Conservation (phyloP, 306 rosid genomes). For the Cucurbita ficifolia region DNA sequence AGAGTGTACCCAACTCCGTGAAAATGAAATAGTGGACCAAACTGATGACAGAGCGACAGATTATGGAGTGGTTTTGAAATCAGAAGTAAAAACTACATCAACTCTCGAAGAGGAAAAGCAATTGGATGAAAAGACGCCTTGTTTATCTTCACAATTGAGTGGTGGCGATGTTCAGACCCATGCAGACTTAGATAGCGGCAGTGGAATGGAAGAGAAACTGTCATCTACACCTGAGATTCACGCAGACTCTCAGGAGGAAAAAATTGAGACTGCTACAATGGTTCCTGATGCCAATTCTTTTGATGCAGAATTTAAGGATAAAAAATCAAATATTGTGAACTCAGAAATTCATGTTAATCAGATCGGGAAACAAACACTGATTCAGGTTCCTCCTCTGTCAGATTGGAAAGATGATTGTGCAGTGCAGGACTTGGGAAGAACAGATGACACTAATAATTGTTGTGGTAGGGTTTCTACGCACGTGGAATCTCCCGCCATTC, state of each 20-base stretch:
- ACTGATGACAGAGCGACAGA: slow-evolving; percentile 24
- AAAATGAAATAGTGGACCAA: slow-evolving; percentile 19
- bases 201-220: slow-evolving; percentile 11
- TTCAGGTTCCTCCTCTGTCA: neutral
- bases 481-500: slow-evolving; percentile 1
- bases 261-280: slow-evolving; percentile 10
- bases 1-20: slow-evolving; percentile 21
- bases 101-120: slow-evolving; percentile 31
- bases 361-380: slow-evolving; percentile 10
- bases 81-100: slow-evolving; percentile 17
- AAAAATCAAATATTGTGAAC: slow-evolving; percentile 11
- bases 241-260: slow-evolving; percentile 8
- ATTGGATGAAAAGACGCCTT: slow-evolving; percentile 26
- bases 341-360: slow-evolving; percentile 5
- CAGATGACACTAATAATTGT: slow-evolving; percentile 5
- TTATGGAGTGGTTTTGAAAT: slow-evolving; percentile 16
- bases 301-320: slow-evolving; percentile 11
- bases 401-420: slow-evolving; percentile 7
- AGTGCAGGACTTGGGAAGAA: slow-evolving; percentile 10
- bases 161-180: slow-evolving; percentile 14
- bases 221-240: slow-evolving; percentile 2
- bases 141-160: slow-evolving; percentile 31
- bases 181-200: slow-evolving; percentile 6
- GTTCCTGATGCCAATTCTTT: slow-evolving; percentile 10
- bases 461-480: slow-evolving; percentile 1